Percentiles rank a stretch among this genome's conserved stretches.
Conservation (phyloP, 2,329 filamentous ascomycete genomes). For the Knoxdaviesia proteae region DNA sequence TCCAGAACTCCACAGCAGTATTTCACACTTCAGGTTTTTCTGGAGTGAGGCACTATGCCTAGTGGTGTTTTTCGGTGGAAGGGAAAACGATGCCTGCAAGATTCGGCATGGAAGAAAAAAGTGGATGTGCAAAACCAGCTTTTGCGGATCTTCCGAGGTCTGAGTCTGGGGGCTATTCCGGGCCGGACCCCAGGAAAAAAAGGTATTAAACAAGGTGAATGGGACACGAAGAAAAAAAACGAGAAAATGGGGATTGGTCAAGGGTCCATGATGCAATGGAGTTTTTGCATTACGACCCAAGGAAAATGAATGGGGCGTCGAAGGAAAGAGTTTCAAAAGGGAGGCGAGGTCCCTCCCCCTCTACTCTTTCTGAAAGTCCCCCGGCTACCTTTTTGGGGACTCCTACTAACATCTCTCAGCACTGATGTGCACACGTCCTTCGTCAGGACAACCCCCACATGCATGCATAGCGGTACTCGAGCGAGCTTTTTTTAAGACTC, state of each 20-base stretch:
- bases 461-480: constrained; percentile 1
- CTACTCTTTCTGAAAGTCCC: background rate
- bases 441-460: background rate
- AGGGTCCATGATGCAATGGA: background rate
- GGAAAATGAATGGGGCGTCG: too few relatives aligned
- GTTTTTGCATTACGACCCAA: background rate
- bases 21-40: too few relatives aligned
- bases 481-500: background rate
- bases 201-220: background rate
- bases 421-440: background rate
- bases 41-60: too few relatives aligned
- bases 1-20: too few relatives aligned
- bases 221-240: constrained; percentile 2
- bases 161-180: too few relatives aligned
- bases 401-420: too few relatives aligned
- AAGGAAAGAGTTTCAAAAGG: background rate
- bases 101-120: too few relatives aligned
- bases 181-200: background rate
- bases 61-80: too few relatives aligned
- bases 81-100: too few relatives aligned
- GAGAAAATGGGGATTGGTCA: background rate
- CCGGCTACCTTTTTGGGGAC: background rate
- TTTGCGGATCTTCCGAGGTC: too few relatives aligned
- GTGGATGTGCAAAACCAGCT: too few relatives aligned
- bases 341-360: background rate